Evolutionary conservation across 2,329 filamentous ascomycete genomes (phyloP), one percentile per base, ranked within the genome.

Genomic region (Colletotrichum sp.): DNA sequence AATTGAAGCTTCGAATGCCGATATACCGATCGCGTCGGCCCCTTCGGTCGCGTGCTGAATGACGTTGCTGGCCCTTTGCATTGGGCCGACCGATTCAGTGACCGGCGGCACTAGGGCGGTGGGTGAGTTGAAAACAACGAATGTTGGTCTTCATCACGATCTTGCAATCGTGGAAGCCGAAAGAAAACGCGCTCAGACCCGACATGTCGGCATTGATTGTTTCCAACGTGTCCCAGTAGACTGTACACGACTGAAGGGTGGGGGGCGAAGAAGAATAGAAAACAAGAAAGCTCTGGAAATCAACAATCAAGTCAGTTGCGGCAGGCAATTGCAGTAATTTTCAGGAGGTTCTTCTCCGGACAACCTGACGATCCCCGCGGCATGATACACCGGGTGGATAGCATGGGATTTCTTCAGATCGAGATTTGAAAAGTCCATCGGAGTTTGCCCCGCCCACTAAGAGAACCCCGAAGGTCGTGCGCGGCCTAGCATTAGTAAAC

Each of bases 341-440:
- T 15, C 7, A 61, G 34, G 60, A 71, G 67, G 16, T 8, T 71
- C 65, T 61, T 3, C 30, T 74, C 67, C 60, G 72, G 28, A 15
- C 30, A 21, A 64, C 7, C 9, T 32, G 48, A n/a, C 10, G 48
- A 43, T 7, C 12, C 24, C n/a, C n/a, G 43, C 6, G 5, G n/a
- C n/a, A 13, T 32, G 9, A 28, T 24, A 34, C 43, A 26, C 24
- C 13, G 13, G 24, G 32, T 24, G 34, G 36, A 26, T 21, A 24
- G 63, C 3, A 73, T 69, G 65, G 71, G 52, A 71, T 52, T 74
- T 60, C 9, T n/a, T 26, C 16, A 67, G 72, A 67, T 71, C 67
- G 52, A 74, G 52, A 71, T 66, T 16, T 52, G 24, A 61, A 74
- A 74, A 71, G 61, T 55, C 71, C 72, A 71, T 74, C 61, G 67